phyloP scores from a whole-genome alignment of 78 protist species.

The Anaeramoeba flamelloides region DNA sequence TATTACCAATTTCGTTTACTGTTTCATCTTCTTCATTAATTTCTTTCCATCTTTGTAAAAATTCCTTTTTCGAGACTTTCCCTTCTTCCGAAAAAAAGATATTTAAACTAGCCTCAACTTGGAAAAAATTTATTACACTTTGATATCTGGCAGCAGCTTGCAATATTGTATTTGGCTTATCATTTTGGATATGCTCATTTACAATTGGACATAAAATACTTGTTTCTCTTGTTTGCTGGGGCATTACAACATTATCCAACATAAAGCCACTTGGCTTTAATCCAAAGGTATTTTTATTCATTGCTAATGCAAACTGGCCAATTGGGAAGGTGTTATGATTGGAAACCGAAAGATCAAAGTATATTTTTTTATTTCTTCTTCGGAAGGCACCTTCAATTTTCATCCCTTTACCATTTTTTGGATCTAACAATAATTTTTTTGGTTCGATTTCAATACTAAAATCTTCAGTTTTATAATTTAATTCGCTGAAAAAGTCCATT shows the following conservation, averaged over 20 bases:
- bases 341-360: neutral
- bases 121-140: slow-evolving; percentile 31
- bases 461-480: too few relatives aligned
- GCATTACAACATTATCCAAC: too few relatives aligned
- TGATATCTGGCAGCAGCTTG: slow-evolving; percentile 43
- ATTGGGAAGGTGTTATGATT: neutral
- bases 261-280: slow-evolving; percentile 2
- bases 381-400: neutral
- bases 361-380: neutral
- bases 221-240: too few relatives aligned
- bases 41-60: neutral
- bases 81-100: slow-evolving; percentile 18
- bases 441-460: too few relatives aligned
- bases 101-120: neutral
- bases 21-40: too few relatives aligned
- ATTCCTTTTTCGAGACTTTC: neutral
- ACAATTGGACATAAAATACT: too few relatives aligned
- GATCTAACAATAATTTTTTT: too few relatives aligned
- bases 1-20: too few relatives aligned
- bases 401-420: slow-evolving; percentile 25
- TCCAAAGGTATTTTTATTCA: slow-evolving; percentile 22
- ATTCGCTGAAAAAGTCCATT: too few relatives aligned
- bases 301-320: slow-evolving; percentile 10
- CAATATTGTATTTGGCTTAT: slow-evolving; percentile 19
- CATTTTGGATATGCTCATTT: neutral